Evolutionary conservation across 139 green algal genomes (phyloP).

Genomic region (Mesotaenium endlicherianum): DNA sequence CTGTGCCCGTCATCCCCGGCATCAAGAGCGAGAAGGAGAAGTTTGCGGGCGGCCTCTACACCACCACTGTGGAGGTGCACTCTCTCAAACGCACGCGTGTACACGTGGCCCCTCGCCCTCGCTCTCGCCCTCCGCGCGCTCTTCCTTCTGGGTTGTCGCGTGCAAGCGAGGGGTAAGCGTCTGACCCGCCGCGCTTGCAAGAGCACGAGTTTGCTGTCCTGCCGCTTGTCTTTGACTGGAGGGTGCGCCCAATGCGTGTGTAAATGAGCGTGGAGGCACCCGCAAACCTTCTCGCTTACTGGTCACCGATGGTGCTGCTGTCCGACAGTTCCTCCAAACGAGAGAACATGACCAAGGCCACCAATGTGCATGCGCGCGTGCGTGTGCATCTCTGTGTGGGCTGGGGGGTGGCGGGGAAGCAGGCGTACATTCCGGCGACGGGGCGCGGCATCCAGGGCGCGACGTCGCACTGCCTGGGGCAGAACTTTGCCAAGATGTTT

Average conservation of each 20-base stretch:
- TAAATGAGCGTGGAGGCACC: too few species aligned
- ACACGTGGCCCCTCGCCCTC: not conserved
- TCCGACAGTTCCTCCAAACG: too few species aligned
- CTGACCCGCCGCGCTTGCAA: not conserved
- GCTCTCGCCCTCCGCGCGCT: not conserved
- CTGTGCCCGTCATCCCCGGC: conserved; percentile 89
- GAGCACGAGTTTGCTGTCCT: too few species aligned
- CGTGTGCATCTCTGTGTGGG: conserved; percentile 5
- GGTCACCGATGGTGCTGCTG: too few species aligned
- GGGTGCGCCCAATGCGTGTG: too few species aligned
- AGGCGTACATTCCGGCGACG: conserved; percentile 89
- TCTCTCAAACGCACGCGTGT: not conserved
- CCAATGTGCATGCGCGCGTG: too few species aligned
- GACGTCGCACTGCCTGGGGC: conserved; percentile 93
- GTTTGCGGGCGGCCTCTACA: conserved; percentile 96
- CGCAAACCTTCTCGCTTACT: too few species aligned
- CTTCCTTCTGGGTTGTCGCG: too few species aligned
- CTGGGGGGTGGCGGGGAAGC: too few species aligned
- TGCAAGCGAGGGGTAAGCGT: not conserved
- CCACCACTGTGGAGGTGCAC: conserved; percentile 49
- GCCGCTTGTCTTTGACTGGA: too few species aligned
- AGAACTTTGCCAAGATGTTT: conserved; percentile 94
- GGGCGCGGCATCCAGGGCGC: conserved; percentile 92
- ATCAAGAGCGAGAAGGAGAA: conserved; percentile 93
- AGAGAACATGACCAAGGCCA: too few species aligned